Evolutionary conservation across 345 rosid genomes (phyloP), one percentile per base, ranked within the genome.

Genomic region (Laguncularia racemosa): DNA sequence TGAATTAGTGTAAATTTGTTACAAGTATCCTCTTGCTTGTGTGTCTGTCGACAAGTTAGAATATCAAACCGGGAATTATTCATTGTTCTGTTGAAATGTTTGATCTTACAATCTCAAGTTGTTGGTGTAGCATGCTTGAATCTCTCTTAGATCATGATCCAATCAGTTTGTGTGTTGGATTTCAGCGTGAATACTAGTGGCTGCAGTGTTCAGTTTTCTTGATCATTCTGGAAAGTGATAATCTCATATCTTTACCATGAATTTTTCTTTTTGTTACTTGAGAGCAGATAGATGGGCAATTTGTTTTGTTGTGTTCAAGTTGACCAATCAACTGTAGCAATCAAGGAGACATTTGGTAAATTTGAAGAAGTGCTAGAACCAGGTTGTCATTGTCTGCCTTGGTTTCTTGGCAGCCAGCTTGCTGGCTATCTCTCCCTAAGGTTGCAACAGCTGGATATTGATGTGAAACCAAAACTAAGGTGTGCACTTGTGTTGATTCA

Each of bases 381-480:
- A 26, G 90, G 90, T 57, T 84, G 84, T 52, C 90, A 81, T 56
- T 84, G 73, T 46, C 63, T 84, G 38, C 90, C 84, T 5, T 84
- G 90, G 90, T 71, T 63, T 50, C 50, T 81, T 18, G 86, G 90
- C 53, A 59, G 71, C 49, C 84, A 69, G 65, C 61, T 78, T 43
- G 83, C 83, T 40, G 86, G 86, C 17, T 69, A 68, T 46, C 82
- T 84, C 54, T 68, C 90, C 1, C 49, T 84, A 1, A 76, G 90
- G 55, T 28, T 78, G 65, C 86, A 81, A 51, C 90, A 84, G 55
- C 54, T 84, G 20, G 91, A 84, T 26, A 90, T 84, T 44, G 71
- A 23, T 84, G 88, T 59, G 86, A 84, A 73, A 84, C 95, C 14
- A 84, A 84, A 72, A 76, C 91, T 3, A 81, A 78, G 91, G 90